Conservation (phyloP, 208 protist species). For the Novymonas esmeraldas region DNA sequence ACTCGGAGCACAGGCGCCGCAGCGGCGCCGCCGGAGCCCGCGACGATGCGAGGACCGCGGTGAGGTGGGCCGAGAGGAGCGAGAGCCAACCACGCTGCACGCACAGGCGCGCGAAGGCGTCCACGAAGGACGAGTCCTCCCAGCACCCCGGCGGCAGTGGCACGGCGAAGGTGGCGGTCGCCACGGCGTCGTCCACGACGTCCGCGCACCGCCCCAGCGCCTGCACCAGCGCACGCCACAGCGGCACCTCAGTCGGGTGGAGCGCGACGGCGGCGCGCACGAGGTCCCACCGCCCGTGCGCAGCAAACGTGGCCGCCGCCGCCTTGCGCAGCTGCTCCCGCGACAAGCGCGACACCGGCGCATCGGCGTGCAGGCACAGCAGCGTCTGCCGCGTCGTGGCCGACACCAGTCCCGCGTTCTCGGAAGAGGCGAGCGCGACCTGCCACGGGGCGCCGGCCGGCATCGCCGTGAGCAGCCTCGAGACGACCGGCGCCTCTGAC, state of each 20-base stretch:
- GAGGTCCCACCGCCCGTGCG: conserved; percentile 32
- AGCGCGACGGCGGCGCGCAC: neutral
- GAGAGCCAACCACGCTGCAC: conserved; percentile 25
- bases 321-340: neutral
- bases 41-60: neutral
- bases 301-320: conserved; percentile 7
- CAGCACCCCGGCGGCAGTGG: conserved; percentile 2
- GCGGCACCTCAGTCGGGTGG: neutral
- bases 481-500: conserved; percentile 35
- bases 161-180: neutral
- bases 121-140: conserved; percentile 6
- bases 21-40: neutral
- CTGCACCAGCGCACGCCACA: conserved; percentile 31
- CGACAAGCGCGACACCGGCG: neutral
- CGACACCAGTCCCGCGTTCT: conserved; percentile 2
- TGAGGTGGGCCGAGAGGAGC: conserved; percentile 13
- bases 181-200: conserved; percentile 5
- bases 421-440: conserved; percentile 21
- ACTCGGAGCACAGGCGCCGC: conserved; percentile 16
- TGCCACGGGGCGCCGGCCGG: conserved; percentile 53
- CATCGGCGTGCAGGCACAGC: conserved; percentile 17
- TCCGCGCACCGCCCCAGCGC: conserved; percentile 20
- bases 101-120: conserved; percentile 23
- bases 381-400: conserved; percentile 1
- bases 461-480: conserved; percentile 48